Conservation (phyloP, 2,329 filamentous ascomycete species). For the Rhynchosporium agropyri region DNA sequence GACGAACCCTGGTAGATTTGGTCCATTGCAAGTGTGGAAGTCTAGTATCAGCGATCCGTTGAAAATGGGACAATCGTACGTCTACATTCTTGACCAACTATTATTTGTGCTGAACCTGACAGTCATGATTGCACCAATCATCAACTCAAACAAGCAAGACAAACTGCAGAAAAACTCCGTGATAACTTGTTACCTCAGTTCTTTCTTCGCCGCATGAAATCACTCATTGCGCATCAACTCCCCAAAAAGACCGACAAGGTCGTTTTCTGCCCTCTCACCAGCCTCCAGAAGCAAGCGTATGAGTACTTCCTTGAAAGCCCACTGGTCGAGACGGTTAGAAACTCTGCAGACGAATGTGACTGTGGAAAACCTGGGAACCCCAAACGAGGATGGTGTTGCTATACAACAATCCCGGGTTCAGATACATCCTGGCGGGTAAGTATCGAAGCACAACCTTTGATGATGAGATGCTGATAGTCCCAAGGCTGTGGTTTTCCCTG, state of each 20-base stretch:
- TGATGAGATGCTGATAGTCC: slow-evolving; percentile 5
- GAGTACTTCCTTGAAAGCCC: slow-evolving; percentile 76
- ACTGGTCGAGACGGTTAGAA: slow-evolving; percentile 68
- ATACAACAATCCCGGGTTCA: slow-evolving; percentile 53
- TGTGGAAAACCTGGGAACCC: slow-evolving; percentile 63
- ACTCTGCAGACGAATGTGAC: slow-evolving; percentile 66
- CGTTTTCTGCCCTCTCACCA: slow-evolving; percentile 90
- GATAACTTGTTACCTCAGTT: slow-evolving; percentile 86
- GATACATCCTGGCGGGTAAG: slow-evolving; percentile 52
- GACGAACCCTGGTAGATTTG: slow-evolving; percentile 82
- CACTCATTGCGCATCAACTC: slow-evolving; percentile 85
- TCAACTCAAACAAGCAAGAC: slow-evolving; percentile 79
- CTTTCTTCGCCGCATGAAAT: slow-evolving; percentile 92
- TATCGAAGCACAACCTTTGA: slow-evolving; percentile 54
- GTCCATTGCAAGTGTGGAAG: slow-evolving; percentile 75
- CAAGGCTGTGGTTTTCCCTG: slow-evolving; percentile 78
- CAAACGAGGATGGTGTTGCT: slow-evolving; percentile 82
- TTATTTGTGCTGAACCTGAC: slow-evolving; percentile 12
- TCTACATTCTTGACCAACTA: background rate
- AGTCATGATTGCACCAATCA: slow-evolving; percentile 80
- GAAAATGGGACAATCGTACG: slow-evolving; percentile 75
- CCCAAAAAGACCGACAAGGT: slow-evolving; percentile 94
- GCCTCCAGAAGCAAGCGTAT: slow-evolving; percentile 80
- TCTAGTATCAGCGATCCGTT: slow-evolving; percentile 76
- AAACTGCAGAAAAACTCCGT: slow-evolving; percentile 81